Evolutionary conservation across 306 rosid species (phyloP).

Genomic region (Purshia tridentata): DNA sequence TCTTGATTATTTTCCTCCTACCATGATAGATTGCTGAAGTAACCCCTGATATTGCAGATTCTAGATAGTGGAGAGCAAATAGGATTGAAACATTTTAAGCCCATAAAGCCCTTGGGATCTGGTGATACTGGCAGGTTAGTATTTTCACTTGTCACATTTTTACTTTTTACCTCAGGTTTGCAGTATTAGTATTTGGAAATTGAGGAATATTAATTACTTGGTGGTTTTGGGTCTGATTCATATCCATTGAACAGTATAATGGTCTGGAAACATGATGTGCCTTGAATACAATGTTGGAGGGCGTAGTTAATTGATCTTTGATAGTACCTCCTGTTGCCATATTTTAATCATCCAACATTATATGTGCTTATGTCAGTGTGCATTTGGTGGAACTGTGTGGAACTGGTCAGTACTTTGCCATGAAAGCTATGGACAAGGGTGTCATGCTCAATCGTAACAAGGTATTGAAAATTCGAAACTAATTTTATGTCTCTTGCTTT

Average conservation of each 20-base stretch:
- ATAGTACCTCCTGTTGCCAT: too few relatives aligned
- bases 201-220: neutral
- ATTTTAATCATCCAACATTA: neutral
- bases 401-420: constrained; percentile 71
- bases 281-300: too few relatives aligned
- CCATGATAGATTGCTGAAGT: constrained; percentile 25
- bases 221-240: constrained; percentile 1
- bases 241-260: neutral
- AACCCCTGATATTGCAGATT: constrained; percentile 54
- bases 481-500: constrained; percentile 2
- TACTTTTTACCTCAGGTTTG: constrained; percentile 18
- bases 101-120: constrained; percentile 84
- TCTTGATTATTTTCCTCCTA: constrained; percentile 12
- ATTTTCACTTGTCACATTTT: constrained; percentile 1
- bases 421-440: constrained; percentile 96
- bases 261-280: too few relatives aligned
- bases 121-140: constrained; percentile 96
- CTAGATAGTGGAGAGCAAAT: constrained; percentile 68
- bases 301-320: too few relatives aligned
- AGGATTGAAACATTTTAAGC: constrained; percentile 79
- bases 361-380: constrained; percentile 47
- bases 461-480: constrained; percentile 38
- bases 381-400: constrained; percentile 89
- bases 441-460: constrained; percentile 94
- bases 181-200: neutral